Percentiles rank a stretch among this genome's conserved stretches.
Conservation (phyloP, 2,329 filamentous ascomycete genomes). For the Niveomyces coronatus region DNA sequence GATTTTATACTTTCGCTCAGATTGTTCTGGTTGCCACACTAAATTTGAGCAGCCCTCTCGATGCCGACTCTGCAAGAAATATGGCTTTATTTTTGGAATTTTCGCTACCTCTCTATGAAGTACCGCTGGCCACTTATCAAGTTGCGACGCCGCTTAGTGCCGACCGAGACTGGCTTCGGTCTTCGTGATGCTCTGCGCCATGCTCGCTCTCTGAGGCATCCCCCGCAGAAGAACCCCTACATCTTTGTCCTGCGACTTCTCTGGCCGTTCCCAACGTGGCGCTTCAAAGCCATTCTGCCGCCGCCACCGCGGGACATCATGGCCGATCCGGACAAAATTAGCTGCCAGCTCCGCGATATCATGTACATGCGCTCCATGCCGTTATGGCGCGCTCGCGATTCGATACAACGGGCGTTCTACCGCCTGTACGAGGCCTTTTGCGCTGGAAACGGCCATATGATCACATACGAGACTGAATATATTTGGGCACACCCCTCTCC, state of each 20-base stretch:
- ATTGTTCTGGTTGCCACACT: too few relatives aligned
- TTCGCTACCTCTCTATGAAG: slow-evolving; percentile 13
- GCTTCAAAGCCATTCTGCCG: slow-evolving; percentile 9
- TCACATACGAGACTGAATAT: slow-evolving; percentile 19
- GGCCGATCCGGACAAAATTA: slow-evolving; percentile 9
- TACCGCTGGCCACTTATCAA: slow-evolving; percentile 13
- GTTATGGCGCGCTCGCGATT: slow-evolving; percentile 16
- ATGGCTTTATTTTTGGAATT: slow-evolving; percentile 15
- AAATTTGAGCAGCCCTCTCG: too few relatives aligned
- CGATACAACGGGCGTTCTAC: slow-evolving; percentile 17
- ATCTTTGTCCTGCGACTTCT: slow-evolving; percentile 12
- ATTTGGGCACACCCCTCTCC: slow-evolving; percentile 16
- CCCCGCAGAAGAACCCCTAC: slow-evolving; percentile 1
- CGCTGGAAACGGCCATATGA: slow-evolving; percentile 15
- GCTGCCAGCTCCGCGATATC: slow-evolving; percentile 9
- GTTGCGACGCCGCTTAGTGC: slow-evolving; percentile 11
- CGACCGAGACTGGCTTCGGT: slow-evolving; percentile 8
- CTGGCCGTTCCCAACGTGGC: slow-evolving; percentile 11
- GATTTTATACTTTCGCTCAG: too few relatives aligned
- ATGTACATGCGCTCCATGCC: slow-evolving; percentile 11
- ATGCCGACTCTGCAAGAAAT: too few relatives aligned
- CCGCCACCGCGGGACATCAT: slow-evolving; percentile 12
- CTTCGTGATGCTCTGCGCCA: slow-evolving; percentile 10
- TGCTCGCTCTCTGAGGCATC: neutral
- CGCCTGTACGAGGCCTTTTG: slow-evolving; percentile 20